phyloP scores from a whole-genome alignment of 1,139 yeast species.

The Kodamaea sp. region DNA sequence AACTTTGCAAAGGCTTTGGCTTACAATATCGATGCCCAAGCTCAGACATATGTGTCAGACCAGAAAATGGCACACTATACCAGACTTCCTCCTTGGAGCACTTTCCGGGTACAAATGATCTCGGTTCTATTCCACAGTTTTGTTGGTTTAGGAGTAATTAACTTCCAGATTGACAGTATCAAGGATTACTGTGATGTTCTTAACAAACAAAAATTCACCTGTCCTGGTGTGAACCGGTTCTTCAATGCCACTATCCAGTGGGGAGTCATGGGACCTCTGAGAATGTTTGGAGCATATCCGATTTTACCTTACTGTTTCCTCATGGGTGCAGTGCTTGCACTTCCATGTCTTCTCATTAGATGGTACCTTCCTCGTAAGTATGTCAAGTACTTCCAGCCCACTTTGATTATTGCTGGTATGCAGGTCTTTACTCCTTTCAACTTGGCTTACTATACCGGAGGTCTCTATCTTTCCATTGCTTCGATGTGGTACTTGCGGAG shows the following conservation, averaged over 20 bases:
- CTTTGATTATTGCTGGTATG: slow-evolving; percentile 20
- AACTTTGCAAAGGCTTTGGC: slow-evolving; percentile 41
- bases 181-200: slow-evolving; percentile 47
- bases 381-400: slow-evolving; percentile 20
- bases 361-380: slow-evolving; percentile 17
- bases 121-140: slow-evolving; percentile 45
- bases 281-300: slow-evolving; percentile 52
- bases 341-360: slow-evolving; percentile 29
- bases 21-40: slow-evolving; percentile 54
- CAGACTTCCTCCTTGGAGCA: slow-evolving; percentile 60
- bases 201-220: slow-evolving; percentile 46
- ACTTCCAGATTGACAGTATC: slow-evolving; percentile 52
- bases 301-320: slow-evolving; percentile 52
- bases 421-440: slow-evolving; percentile 18
- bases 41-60: slow-evolving; percentile 55
- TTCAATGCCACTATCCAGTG: slow-evolving; percentile 61
- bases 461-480: slow-evolving; percentile 15
- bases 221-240: slow-evolving; percentile 49
- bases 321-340: slow-evolving; percentile 46
- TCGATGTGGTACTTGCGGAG: slow-evolving; percentile 20
- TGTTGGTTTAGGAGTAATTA: slow-evolving; percentile 52
- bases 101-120: slow-evolving; percentile 59
- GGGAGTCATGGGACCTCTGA: slow-evolving; percentile 66
- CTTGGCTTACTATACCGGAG: slow-evolving; percentile 19
- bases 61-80: slow-evolving; percentile 64